phyloP scores from a whole-genome alignment of 1,284 basidiomycete genomes.

The Cryptococcus wingfieldii region DNA sequence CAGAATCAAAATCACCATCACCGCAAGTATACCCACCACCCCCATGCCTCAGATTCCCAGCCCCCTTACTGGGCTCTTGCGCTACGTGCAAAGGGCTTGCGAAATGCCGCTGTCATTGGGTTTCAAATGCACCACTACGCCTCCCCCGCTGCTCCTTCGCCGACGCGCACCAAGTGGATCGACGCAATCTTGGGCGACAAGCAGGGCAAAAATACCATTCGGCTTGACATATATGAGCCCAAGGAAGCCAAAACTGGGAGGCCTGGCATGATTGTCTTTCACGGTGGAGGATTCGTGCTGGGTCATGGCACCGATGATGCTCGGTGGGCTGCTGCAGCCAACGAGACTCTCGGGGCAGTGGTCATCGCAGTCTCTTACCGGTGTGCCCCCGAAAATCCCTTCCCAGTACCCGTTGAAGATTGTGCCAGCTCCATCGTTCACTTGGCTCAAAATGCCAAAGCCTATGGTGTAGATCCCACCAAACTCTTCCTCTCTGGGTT shows the following conservation, averaged over 20 bases:
- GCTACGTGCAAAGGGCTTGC: slow-evolving; percentile 7
- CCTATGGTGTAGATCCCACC: slow-evolving; percentile 18
- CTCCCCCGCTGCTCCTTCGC: slow-evolving; percentile 3
- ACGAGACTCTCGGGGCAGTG: slow-evolving; percentile 19
- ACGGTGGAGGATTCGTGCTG: slow-evolving; percentile 31
- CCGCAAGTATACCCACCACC: not conserved
- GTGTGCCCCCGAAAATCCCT: slow-evolving; percentile 50
- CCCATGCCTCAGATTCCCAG: not conserved
- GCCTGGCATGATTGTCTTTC: slow-evolving; percentile 22
- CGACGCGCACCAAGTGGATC: slow-evolving; percentile 9
- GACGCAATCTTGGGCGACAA: slow-evolving; percentile 8
- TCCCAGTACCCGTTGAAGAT: slow-evolving; percentile 49
- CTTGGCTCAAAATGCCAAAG: slow-evolving; percentile 10
- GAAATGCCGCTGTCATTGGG: slow-evolving; percentile 2
- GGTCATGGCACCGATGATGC: slow-evolving; percentile 26
- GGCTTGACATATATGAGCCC: slow-evolving; percentile 18
- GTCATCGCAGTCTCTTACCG: slow-evolving; percentile 46
- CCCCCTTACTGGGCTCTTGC: slow-evolving; percentile 9
- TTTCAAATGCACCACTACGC: slow-evolving; percentile 9
- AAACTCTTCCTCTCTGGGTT: slow-evolving; percentile 26
- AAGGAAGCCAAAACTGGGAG: not conserved
- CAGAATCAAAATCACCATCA: not conserved
- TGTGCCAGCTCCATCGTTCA: slow-evolving; percentile 38
- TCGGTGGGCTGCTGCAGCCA: slow-evolving; percentile 13
- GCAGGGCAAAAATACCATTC: slow-evolving; percentile 3